Base-by-base conservation (phyloP, 352 stramenopile species). In the Paralagenidium karlingii region DNA sequence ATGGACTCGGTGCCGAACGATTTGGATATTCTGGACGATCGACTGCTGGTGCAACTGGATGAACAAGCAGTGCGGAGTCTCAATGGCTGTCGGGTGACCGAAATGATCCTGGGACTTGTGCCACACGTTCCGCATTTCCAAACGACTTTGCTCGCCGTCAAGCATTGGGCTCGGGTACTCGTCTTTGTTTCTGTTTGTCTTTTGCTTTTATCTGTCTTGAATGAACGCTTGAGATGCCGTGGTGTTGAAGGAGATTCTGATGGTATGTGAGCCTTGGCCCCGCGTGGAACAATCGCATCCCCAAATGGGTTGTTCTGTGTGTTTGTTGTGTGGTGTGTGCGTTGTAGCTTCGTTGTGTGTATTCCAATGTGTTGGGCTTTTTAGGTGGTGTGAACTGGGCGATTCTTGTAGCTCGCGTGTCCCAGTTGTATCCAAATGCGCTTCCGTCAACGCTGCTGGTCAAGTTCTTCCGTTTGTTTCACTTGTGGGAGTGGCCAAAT, bases 301-400 rank as follows among this genome's bases (percentile, higher is more conserved):
- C n/a, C n/a, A n/a, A n/a, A n/a, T n/a, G n/a, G n/a, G n/a, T n/a
- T n/a, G n/a, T n/a, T n/a, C n/a, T n/a, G n/a, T n/a, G n/a, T n/a
- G n/a, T n/a, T 30, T 43, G n/a, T 24, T 42, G 16, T 18, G 27
- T 37, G n/a, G 49, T 29, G n/a, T 9, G 8, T 15, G 25, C 43
- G 21, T n/a, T 53, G 13, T 38, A 90, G 64, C 56, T 89, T 28
- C 82, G 96, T 20, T 96, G 96, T 24, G 76, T 99, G 41, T 99
- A 99, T 60, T 97, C 85, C n/a, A 99, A 99, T 64, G 92, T 98
- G 24, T 63, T 98, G 19, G 96, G 95, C 12, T 99, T 98, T 51
- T 59, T 99, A 1, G 96, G 96, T 32, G 96, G 96, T 12, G 86
- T 99, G 2, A 99, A 99, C 60, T 98, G 84, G 73, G 95, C 94